Evolutionary conservation across 345 rosid species (phyloP).

Genomic region (Linum trigynum): DNA sequence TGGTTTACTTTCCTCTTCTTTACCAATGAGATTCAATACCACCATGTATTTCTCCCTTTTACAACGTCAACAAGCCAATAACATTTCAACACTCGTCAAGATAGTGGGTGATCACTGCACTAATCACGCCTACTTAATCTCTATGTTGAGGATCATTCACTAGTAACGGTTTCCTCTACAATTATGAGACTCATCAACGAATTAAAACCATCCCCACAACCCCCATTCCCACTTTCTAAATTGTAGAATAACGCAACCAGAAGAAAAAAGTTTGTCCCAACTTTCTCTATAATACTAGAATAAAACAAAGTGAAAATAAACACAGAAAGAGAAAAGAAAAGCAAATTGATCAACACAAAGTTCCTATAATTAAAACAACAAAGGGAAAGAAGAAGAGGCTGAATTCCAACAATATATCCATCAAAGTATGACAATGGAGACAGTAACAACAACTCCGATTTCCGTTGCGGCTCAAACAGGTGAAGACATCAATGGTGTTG

Average conservation of each 20-base stretch:
- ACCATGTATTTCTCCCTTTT: not conserved
- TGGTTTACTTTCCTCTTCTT: too few relatives aligned
- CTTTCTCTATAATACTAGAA: not conserved
- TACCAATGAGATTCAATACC: not conserved
- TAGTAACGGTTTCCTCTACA: not conserved
- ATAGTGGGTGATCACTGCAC: not conserved
- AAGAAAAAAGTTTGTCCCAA: not conserved
- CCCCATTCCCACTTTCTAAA: too few relatives aligned
- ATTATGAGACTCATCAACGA: not conserved
- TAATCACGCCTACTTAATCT: not conserved
- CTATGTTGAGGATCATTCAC: not conserved
- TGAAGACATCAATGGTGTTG: not conserved
- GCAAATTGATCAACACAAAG: not conserved
- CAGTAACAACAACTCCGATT: conserved; percentile 7
- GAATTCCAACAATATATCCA: not conserved
- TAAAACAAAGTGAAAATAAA: not conserved
- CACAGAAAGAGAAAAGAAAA: too few relatives aligned
- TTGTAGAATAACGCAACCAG: not conserved
- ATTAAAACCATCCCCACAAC: not conserved
- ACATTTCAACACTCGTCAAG: not conserved
- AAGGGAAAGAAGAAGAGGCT: not conserved
- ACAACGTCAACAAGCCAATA: not conserved
- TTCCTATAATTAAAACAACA: not conserved
- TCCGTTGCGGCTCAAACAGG: not conserved
- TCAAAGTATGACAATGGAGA: conserved; percentile 11